phyloP scores from a whole-genome alignment of 1,139 yeast species.

The Geotrichum klebahnii region DNA sequence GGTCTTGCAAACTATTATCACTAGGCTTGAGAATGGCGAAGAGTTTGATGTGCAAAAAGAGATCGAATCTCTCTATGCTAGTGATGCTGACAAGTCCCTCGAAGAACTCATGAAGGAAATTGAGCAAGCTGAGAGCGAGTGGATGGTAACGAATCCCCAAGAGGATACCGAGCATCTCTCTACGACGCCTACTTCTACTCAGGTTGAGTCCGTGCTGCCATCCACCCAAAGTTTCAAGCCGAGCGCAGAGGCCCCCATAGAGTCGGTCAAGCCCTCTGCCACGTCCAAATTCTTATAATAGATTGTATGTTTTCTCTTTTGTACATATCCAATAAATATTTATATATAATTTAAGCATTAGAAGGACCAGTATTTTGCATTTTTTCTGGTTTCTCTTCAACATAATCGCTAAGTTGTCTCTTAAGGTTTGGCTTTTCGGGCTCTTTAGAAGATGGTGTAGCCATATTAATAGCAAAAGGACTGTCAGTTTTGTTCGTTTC shows the following conservation, averaged over 20 bases:
- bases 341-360: not conserved
- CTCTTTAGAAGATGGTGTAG: too few species aligned
- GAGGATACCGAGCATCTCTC: not conserved
- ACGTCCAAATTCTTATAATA: not conserved
- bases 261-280: not conserved
- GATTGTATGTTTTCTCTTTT: not conserved
- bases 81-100: slow-evolving; percentile 19
- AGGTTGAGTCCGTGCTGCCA: too few species aligned
- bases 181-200: not conserved
- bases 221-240: too few species aligned
- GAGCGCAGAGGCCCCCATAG: too few species aligned
- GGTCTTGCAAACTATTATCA: slow-evolving; percentile 7
- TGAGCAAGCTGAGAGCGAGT: slow-evolving; percentile 21
- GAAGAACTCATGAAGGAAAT: slow-evolving; percentile 21
- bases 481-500: not conserved
- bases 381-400: not conserved
- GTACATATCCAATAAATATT: not conserved
- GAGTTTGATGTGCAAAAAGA: slow-evolving; percentile 16
- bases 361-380: not conserved
- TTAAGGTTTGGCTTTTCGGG: too few species aligned
- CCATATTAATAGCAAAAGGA: not conserved
- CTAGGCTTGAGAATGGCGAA: slow-evolving; percentile 14
- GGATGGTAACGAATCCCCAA: slow-evolving; percentile 21
- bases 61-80: slow-evolving; percentile 8
- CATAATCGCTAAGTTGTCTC: too few species aligned